Evolutionary conservation across 2,329 filamentous ascomycete species (phyloP).

Genomic region (Cladophialophora bantiana): DNA sequence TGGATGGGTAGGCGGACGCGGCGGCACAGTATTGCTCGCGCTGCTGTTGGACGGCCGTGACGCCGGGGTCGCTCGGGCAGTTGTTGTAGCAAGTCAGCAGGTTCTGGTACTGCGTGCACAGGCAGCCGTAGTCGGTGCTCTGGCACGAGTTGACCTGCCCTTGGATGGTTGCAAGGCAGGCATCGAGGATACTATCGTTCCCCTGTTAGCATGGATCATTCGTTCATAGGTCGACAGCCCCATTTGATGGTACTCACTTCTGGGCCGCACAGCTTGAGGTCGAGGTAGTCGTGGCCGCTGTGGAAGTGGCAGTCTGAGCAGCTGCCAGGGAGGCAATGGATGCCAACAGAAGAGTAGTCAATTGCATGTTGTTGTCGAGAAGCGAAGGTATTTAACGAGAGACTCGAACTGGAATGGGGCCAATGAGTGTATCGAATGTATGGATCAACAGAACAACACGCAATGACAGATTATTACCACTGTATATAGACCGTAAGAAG

Average conservation of each 20-base stretch:
- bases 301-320: constrained; percentile 39
- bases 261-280: constrained; percentile 40
- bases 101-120: constrained; percentile 63
- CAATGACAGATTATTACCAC: neutral
- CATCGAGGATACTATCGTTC: constrained; percentile 57
- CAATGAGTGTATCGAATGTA: too few species aligned
- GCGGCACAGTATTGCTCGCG: constrained; percentile 52
- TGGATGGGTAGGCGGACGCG: constrained; percentile 48
- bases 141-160: constrained; percentile 53
- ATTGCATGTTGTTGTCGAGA: constrained; percentile 74
- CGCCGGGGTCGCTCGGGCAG: constrained; percentile 61
- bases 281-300: constrained; percentile 27
- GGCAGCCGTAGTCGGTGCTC: constrained; percentile 61
- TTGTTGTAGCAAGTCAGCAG: constrained; percentile 69
- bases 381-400: constrained; percentile 69
- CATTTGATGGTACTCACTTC: constrained; percentile 30
- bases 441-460: neutral
- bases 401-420: constrained; percentile 52
- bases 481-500: neutral
- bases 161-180: constrained; percentile 54
- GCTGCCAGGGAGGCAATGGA: constrained; percentile 41
- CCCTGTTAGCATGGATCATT: constrained; percentile 9
- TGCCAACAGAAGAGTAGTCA: constrained; percentile 39
- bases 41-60: constrained; percentile 46
- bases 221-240: neutral